phyloP scores from a whole-genome alignment of 164 flowering plant species.

The Malania oleifera region DNA sequence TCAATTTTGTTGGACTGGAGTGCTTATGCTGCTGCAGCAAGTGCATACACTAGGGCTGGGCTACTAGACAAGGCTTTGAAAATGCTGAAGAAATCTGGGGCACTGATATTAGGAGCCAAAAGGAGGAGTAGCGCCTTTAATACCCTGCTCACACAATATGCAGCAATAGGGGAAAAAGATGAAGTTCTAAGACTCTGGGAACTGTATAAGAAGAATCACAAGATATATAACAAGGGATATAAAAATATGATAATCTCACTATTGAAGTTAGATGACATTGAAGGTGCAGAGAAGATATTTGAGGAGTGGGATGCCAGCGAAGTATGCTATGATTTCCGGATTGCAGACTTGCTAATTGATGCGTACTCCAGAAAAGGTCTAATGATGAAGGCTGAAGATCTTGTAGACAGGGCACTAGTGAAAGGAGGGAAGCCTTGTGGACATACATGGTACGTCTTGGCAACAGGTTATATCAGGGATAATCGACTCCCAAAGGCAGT shows the following conservation, averaged over 20 bases:
- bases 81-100: slow-evolving; percentile 26
- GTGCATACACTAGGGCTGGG: not conserved
- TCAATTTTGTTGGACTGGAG: not conserved
- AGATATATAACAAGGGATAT: slow-evolving; percentile 26
- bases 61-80: slow-evolving; percentile 23
- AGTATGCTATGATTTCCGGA: slow-evolving; percentile 25
- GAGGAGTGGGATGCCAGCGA: slow-evolving; percentile 37
- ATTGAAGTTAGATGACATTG: slow-evolving; percentile 37
- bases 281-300: slow-evolving; percentile 37
- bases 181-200: slow-evolving; percentile 37
- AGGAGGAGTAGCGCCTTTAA: slow-evolving; percentile 16
- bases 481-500: slow-evolving; percentile 34
- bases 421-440: slow-evolving; percentile 28
- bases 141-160: slow-evolving; percentile 28
- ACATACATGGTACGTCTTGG: slow-evolving; percentile 31
- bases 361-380: slow-evolving; percentile 35
- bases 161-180: slow-evolving; percentile 28
- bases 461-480: slow-evolving; percentile 22
- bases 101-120: slow-evolving; percentile 3
- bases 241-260: slow-evolving; percentile 31
- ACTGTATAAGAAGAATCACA: slow-evolving; percentile 21
- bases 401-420: slow-evolving; percentile 18
- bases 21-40: not conserved
- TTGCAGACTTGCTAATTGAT: slow-evolving; percentile 33
- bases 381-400: slow-evolving; percentile 38